These are phyloP conservation scores for Solanum clarkiae DNA, from an alignment of 257 asterid genomes.

Conservation along the genomic window DNA sequence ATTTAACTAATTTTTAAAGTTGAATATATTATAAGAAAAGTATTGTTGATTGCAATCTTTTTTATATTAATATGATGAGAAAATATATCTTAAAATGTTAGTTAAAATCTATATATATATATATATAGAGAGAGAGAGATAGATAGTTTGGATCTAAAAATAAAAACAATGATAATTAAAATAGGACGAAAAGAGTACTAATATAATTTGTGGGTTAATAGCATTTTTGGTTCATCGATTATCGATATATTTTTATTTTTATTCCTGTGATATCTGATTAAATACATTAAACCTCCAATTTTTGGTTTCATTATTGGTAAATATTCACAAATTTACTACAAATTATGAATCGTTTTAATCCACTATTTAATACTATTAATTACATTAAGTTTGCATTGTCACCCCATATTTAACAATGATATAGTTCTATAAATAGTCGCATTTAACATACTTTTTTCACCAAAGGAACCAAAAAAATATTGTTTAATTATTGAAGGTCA, in stretches of 20 bases:
- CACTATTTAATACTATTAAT: not conserved
- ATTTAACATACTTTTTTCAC: not conserved
- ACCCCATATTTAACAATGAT: not conserved
- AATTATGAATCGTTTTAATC: not conserved
- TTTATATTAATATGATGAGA: too few species aligned
- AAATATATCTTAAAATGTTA: too few species aligned
- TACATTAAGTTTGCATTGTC: not conserved
- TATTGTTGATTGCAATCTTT: too few species aligned
- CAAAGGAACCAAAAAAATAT: not conserved
- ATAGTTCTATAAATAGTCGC: accelerated
- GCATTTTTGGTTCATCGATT: not conserved
- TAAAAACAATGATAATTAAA: too few species aligned
- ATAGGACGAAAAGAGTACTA: too few species aligned
- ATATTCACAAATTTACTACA: not conserved
- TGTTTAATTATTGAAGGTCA: not conserved
- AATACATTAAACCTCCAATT: not conserved
- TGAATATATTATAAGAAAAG: too few species aligned
- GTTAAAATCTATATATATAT: too few species aligned
- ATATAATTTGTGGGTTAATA: not conserved
- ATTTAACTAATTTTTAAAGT: too few species aligned
- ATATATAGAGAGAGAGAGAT: too few species aligned
- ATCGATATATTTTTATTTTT: not conserved
- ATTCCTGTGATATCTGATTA: not conserved
- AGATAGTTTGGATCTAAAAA: too few species aligned
- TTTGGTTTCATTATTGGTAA: not conserved